Evolutionary conservation across 2,329 filamentous ascomycete genomes (phyloP).

Genomic region (Hansfordia pulvinata): DNA sequence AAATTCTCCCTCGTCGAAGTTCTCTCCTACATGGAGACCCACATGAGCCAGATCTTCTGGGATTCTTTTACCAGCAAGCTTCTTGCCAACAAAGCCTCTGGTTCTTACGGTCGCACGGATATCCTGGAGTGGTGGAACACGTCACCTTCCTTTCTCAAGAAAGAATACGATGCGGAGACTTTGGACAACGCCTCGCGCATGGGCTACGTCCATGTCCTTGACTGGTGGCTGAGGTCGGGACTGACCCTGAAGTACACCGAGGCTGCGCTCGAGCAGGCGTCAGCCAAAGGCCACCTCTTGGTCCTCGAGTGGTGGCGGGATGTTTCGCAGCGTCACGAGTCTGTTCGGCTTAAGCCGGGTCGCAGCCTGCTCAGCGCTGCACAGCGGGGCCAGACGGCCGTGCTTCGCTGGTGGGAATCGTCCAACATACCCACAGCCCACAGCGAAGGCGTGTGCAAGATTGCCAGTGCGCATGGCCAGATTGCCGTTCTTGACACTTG

Average conservation of each 20-base stretch:
- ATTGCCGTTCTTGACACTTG: conserved; percentile 75
- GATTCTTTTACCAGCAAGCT: conserved; percentile 67
- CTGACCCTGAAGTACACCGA: conserved; percentile 77
- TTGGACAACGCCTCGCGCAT: conserved; percentile 78
- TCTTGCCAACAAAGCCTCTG: conserved; percentile 77
- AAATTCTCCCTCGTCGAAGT: conserved; percentile 77
- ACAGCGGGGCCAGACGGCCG: conserved; percentile 65
- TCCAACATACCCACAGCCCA: conserved; percentile 69
- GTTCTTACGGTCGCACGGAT: conserved; percentile 70
- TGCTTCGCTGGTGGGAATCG: conserved; percentile 78
- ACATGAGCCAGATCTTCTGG: conserved; percentile 63
- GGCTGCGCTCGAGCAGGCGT: conserved; percentile 75
- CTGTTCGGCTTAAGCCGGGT: conserved; percentile 58
- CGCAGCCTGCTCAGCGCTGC: conserved; percentile 75
- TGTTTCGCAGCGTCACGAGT: conserved; percentile 44
- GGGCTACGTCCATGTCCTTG: conserved; percentile 72
- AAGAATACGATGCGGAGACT: conserved; percentile 75
- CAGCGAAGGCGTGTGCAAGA: conserved; percentile 69
- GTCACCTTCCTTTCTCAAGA: conserved; percentile 68
- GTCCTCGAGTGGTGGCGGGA: conserved; percentile 92
- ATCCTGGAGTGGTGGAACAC: conserved; percentile 88
- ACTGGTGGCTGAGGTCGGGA: conserved; percentile 78
- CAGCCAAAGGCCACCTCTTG: conserved; percentile 66
- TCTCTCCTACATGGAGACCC: conserved; percentile 56
- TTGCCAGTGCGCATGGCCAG: conserved; percentile 75